Conservation (phyloP, 2,329 filamentous ascomycete genomes). For the Fusarium nisikadoi region DNA sequence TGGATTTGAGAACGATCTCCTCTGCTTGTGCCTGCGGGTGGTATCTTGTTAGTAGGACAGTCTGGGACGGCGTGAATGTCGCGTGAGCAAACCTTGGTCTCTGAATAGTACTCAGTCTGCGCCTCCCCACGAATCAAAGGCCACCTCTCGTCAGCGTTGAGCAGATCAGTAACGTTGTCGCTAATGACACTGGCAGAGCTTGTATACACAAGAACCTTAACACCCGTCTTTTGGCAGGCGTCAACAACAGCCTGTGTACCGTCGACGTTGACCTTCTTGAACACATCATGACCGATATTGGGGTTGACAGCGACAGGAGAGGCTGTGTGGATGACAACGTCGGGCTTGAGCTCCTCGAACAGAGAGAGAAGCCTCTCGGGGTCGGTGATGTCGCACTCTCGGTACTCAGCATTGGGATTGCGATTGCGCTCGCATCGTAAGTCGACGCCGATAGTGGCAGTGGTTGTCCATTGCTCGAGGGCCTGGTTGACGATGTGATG, state of each 20-base stretch:
- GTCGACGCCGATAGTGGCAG: constrained; percentile 75
- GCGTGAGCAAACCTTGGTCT: constrained; percentile 76
- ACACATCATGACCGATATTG: constrained; percentile 67
- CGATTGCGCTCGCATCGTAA: constrained; percentile 77
- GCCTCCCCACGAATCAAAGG: constrained; percentile 77
- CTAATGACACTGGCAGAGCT: constrained; percentile 88
- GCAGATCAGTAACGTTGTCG: constrained; percentile 81
- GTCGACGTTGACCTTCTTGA: constrained; percentile 87
- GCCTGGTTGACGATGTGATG: constrained; percentile 83
- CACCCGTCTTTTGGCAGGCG: constrained; percentile 74
- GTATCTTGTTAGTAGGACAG: not conserved
- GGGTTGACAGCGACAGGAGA: constrained; percentile 71
- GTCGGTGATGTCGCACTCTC: constrained; percentile 82
- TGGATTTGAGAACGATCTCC: constrained; percentile 80
- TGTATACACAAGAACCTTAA: constrained; percentile 89
- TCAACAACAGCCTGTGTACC: constrained; percentile 83
- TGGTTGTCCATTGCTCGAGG: constrained; percentile 62
- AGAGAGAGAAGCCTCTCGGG: constrained; percentile 67
- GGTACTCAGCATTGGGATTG: constrained; percentile 68
- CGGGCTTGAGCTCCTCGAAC: constrained; percentile 75
- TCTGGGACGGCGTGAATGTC: not conserved
- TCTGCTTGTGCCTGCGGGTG: constrained; percentile 77
- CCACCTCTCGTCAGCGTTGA: constrained; percentile 86
- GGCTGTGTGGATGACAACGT: constrained; percentile 92
- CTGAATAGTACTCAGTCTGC: constrained; percentile 85